Evolutionary conservation across 2,329 filamentous ascomycete genomes (phyloP), one percentile per base, ranked within the genome.

Genomic region (Dactylellina cionopaga): DNA sequence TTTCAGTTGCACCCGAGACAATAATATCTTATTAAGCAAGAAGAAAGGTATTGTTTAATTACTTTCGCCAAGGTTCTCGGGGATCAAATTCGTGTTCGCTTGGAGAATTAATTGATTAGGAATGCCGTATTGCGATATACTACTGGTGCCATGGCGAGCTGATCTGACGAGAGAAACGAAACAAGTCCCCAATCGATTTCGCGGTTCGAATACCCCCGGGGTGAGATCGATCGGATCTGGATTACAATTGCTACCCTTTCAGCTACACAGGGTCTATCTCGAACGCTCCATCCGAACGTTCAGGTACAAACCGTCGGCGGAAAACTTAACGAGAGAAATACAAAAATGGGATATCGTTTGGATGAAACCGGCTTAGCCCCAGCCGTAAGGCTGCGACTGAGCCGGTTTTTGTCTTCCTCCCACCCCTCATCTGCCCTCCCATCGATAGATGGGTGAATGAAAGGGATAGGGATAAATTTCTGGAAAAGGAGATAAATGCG

Each of bases 361-460:
- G 19, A 17, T 15, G 19, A n/a, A 17, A 15, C n/a, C 19, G 25
- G 17, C 6, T 3, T 51, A n/a, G n/a, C 25, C 22, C 13, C 35
- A 33, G 22, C 43, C 24, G 60, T 66, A 66, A 56, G 62, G 62
- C 62, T 66, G 62, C n/a, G 41, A 55, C 33, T 55, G 27, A 41
- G 22, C 29, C 31, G 19, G 19, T 27, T 35, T 35, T 27, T 41
- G 33, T 55, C 31, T 35, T 35, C 31, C 31, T 6, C n/a, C n/a
- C n/a, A n/a, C n/a, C n/a, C n/a, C n/a, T n/a, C n/a, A n/a, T n/a
- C n/a, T n/a, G n/a, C n/a, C n/a, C n/a, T n/a, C n/a, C n/a, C n/a
- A n/a, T n/a, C n/a, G n/a, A n/a, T n/a, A 35, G 31, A 13, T 6
- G 31, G 15, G 35, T 24, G 15, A 35, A 2, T 17, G 11, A 2